Base-by-base conservation (phyloP, 176 grass and related monocot genomes). In the Oropetium thomaeum region DNA sequence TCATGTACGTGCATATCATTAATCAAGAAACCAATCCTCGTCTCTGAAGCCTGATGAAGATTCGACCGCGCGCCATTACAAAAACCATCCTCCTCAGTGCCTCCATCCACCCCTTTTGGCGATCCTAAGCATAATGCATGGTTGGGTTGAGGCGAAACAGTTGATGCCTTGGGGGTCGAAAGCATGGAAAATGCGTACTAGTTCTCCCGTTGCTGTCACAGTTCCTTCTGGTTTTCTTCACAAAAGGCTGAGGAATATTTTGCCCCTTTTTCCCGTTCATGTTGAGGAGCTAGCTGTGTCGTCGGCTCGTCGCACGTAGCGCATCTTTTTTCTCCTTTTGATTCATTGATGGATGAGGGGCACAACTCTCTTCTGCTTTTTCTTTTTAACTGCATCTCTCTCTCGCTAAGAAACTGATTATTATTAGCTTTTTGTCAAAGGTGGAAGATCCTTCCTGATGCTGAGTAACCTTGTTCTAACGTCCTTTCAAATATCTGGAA, bases 201-300 rank as follows among this genome's bases (percentile, higher is more conserved):
- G n/a, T n/a, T n/a, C n/a, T n/a, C n/a, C 77, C 38, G 51, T 58
- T 58, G 74, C 20, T 62, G 38, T 75, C 67, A 55, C 67, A 55
- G 67, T 60, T 60, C 15, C 58, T 34, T 53, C 59, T 10, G 3
- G 15, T 7, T 33, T 34, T 32, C 58, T 17, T 32, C 29, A 8
- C 53, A 9, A 20, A 62, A 62, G 3, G 59, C 15, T 8, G 30
- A 10, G 59, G 59, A 20, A 34, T 32, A 33, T 34, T 34, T 34
- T 62, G 30, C 59, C 15, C n/a, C n/a, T n/a, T 62, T 62, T 62
- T 34, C 30, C 58, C 10, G 59, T 19, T 62, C 60, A 20, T 37
- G 17, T n/a, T 62, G 60, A 60, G 58, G 58, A 60, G 27, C 58
- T 60, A 28, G n/a, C n/a, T n/a, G n/a, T n/a, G n/a, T n/a, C n/a